Evolutionary conservation across 2,329 filamentous ascomycete species (phyloP), one percentile per base, ranked within the genome.

Genomic region (Emergomyces orientalis): DNA sequence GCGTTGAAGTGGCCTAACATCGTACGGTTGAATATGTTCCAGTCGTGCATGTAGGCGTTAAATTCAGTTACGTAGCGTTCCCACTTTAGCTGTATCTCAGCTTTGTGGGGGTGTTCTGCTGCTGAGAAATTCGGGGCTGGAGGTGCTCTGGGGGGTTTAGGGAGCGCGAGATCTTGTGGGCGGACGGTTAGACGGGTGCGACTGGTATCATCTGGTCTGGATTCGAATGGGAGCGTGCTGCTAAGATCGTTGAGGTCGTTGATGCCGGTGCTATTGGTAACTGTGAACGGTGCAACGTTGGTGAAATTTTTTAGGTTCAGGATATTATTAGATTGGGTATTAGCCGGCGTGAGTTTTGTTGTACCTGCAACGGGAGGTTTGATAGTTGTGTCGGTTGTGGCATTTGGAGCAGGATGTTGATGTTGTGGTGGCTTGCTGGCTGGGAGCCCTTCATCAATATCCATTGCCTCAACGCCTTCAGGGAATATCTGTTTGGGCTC

Each of bases 171-270:
- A 7, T 72, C 65, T 67, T 75, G 69, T 65, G 75, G 65, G 34
- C 67, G 71, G 22, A 73, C 69, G 71, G 76, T 60, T 67, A 72
- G 65, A 69, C 75, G 63, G 66, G 66, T 61, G 34, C 76, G 75
- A 5, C 67, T 61, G 9, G 62, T 64, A 6, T 64, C 63, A 27
- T 79, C 77, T 2, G 84, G 70, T 49, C 80, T 77, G 1, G 85
- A 87, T 63, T 81, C 72, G 69, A 87, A 87, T 3, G 85, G 85
- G 1, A 88, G 76, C 1, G 77, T 81, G 9, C 78, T 76, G 49
- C 75, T 76, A 47, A 88, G 74, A 62, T 84, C 81, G 34, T 79
- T 76, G 27, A 87, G 70, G 61, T 81, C 80, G 30, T 79, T 75
- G 22, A 86, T 77, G 9, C 84, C 83, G 22, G 70, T 71, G 57